Conservation (phyloP, 176 grass and related monocot genomes). For the Paspalum vaginatum region DNA sequence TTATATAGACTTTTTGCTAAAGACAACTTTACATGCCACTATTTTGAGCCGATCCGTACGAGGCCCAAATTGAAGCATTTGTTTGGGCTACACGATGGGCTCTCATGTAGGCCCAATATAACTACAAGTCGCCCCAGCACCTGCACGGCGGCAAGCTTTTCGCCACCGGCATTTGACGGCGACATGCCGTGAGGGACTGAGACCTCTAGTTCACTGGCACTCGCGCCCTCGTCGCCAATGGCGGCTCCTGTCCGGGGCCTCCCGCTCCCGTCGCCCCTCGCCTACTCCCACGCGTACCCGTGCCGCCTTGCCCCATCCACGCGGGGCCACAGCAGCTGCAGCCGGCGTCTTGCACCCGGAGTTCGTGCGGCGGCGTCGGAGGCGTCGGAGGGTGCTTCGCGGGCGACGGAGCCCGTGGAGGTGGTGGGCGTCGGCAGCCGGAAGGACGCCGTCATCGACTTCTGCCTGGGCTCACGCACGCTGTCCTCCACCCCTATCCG, state of each 20-base stretch:
- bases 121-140: not conserved
- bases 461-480: slow-evolving; percentile 71
- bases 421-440: slow-evolving; percentile 87
- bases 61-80: not conserved
- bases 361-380: slow-evolving; percentile 22
- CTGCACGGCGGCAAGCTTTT: not conserved
- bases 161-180: not conserved
- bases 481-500: slow-evolving; percentile 68
- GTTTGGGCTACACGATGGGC: not conserved
- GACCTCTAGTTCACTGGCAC: no score
- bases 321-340: slow-evolving; percentile 22
- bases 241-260: slow-evolving; percentile 38
- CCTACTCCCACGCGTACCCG: not conserved
- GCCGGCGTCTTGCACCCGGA: not conserved
- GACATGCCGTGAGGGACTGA: no score
- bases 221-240: slow-evolving; percentile 33
- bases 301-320: slow-evolving; percentile 18
- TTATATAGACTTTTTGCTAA: no score
- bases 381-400: not conserved
- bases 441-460: slow-evolving; percentile 88
- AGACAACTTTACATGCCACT: no score
- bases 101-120: not conserved
- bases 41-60: not conserved
- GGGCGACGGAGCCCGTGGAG: slow-evolving; percentile 64
- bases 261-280: slow-evolving; percentile 39